Evolutionary conservation across 169 alveolate species (phyloP), one percentile per base, ranked within the genome.

Genomic region (Nephromyces sp.): DNA sequence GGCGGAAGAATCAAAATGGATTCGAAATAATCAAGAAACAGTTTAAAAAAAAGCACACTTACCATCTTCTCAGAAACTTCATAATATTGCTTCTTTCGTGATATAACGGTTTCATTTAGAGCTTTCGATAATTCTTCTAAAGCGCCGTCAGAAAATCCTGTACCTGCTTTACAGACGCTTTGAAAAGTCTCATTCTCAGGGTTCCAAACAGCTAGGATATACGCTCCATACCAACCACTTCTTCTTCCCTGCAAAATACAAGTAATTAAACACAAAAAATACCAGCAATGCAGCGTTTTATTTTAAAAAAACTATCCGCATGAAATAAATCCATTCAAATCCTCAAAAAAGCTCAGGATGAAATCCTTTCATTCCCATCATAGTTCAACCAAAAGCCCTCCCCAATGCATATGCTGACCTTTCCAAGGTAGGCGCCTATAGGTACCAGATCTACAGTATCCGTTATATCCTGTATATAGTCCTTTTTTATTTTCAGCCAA

Each of bases 401-500:
- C n/a, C n/a, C n/a, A n/a, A n/a, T n/a, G n/a, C n/a, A n/a, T n/a
- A 6, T n/a, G 29, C 3, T 67, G 21, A 15, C 78, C 62, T 71
- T 71, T 3, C 78, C 78, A 52, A 81, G 92, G 75, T 88, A 93
- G 28, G 99, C 99, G 21, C 98, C 99, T 28, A 97, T 94, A 1
- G 98, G 98, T 15, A 97, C 98, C 66, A 97, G 90, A 77, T 97
- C 99, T 35, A 97, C 89, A 53, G 98, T 88, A 84, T 97, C 99
- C 0, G 97, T 93, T 76, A 96, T 74, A 6, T 98, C 98, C 29
- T 71, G 72, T 30, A 71, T 52, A 30, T 71, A 71, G 80, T 96
- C 99, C 86, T 97, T 97, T 86, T 97, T 97, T 52, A 96, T 88
- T 83, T 97, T 97, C 33, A 97, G 90, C 99, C 99, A 97, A 69